Base-by-base conservation (phyloP, 352 stramenopile genomes). In the Phytophthora meadii region DNA sequence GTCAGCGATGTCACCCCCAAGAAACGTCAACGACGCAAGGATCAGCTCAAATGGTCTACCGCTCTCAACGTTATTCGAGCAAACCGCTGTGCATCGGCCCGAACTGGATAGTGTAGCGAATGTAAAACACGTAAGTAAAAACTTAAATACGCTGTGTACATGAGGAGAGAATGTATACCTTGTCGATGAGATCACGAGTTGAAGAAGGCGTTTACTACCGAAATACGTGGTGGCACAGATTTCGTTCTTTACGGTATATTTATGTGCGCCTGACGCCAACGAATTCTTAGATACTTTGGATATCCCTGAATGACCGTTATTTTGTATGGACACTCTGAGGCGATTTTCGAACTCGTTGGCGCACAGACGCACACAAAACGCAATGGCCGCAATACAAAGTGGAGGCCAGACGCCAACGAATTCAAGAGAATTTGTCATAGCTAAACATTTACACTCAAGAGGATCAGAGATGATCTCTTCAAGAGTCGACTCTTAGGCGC, bases 401-500 rank as follows among this genome's bases (percentile, higher is more conserved):
- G 22, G 22, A 22, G 22, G 22, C 22, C 22, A 22, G 22, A 22
- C 22, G 22, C 2, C 2, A 22, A 22, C 22, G 22, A 22, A 22
- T 22, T 22, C 22, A 22, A 22, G 22, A 22, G 22, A 22, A 22
- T 22, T 36, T 36, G 7, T 60, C 44, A 41, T 67, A 60, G 36
- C 45, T 61, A 50, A 57, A 68, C 51, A 37, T 36, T 36, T 62
- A 63, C 25, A 68, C 36, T 59, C 47, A 65, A 22, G 19, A 58
- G 6, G 5, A 19, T 42, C 36, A 45, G 6, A 45, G 15, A 30
- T 34, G 32, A 47, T 61, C 42, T 51, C 7, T 30, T 7, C 17
- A 17, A 17, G 12, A 12, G 15, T 17, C 42, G 30, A 14, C 9
- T 12, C 7, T 44, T 61, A 51, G 27, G 45, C 53, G 41, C 61